Evolutionary conservation across 352 stramenopile species (phyloP), one percentile per base, ranked within the genome.

Genomic region (Phytopythium aichiense): DNA sequence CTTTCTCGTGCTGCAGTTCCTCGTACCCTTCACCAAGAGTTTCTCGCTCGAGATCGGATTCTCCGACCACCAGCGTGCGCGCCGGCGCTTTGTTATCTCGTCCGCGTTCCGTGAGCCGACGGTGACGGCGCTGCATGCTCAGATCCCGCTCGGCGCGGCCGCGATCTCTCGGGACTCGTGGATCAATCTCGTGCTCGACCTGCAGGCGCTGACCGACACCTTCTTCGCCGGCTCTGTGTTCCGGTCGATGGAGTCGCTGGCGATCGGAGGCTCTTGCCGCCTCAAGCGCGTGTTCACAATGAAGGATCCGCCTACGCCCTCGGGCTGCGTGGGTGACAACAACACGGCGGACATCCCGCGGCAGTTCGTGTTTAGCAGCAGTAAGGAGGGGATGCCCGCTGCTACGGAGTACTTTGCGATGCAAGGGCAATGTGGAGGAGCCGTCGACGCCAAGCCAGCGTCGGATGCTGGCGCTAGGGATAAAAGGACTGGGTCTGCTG

Each of bases 271-370:
- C 2, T 88, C 72, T 42, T 96, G 84, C 55, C 73, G 79, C 11
- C 69, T 95, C 20, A 91, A 92, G 63, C 79, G 83, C 7, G 72
- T 96, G 40, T 96, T 96, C 62, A 94, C 86, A 7, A 91, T 92
- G 76, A 96, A 94, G 48, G 84, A 96, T 38, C 79, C 81, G 9
- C 87, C 87, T 0, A 58, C 51, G 30, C 67, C 71, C 33, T 68
- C 67, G 15, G 28, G 55, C 65, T 69, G 33, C 60, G 48, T 38
- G 25, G 48, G 11, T 51, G 70, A 25, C 7, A 15, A 0, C 15
- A 57, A 61, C 61, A 62, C 76, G 71, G 23, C n/a, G 12, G 77
- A 86, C 20, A 88, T 91, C n/a, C 82, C 81, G 1, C 71, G 71
- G 28, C 79, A 89, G 46, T 92, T 91, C n/a, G 53, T 81, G 11